Base-by-base conservation (phyloP, 441 rosid genomes). In the Brassica balearica region DNA sequence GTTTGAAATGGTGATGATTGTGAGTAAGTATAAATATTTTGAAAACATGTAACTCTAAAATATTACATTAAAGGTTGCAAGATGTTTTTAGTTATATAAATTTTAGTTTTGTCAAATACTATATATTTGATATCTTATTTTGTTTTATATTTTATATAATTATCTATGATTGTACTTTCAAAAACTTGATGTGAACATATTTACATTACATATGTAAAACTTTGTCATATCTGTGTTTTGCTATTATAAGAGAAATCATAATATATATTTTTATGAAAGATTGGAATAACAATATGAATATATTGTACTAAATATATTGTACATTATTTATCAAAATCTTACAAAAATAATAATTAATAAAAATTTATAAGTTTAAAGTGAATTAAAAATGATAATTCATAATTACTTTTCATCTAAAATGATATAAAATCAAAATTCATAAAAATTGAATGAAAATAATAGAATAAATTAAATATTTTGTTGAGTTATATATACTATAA, bases 121-220 rank as follows among this genome's bases (percentile, higher is more conserved):
- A 51, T n/a, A 51, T 51, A 51, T n/a, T n/a, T 51, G 56, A 51
- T 51, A 51, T 51, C 56, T 14, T 51, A n/a, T n/a, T 51, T n/a
- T 9, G 34, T 29, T 34, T 34, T 34, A 34, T 34, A 34, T 34
- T 34, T 34, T 34, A 53, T 53, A 15, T 53, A 14, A 53, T 6
- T 53, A 53, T 53, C 59, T 2, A 6, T 15, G 8, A 53, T 53
- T 53, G 10, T 53, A 34, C 41, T 34, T 34, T 43, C 8, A 6
- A 53, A 53, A 53, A 53, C 3, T 15, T 6, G 59, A 53, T 14
- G 20, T 53, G 59, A 15, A 53, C 22, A 53, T 53, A 53, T 53
- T 53, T 53, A 53, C 59, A 48, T 46, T 46, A 11, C 6, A 46
- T 48, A 12, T 48, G 6, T 48, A 4, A 48, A 48, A 48, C n/a